A percentile compares a stretch with the other conserved stretches of the same genome.
phyloP scores from a whole-genome alignment of 73 alveolate genomes.

The Paramecium bursaria region DNA sequence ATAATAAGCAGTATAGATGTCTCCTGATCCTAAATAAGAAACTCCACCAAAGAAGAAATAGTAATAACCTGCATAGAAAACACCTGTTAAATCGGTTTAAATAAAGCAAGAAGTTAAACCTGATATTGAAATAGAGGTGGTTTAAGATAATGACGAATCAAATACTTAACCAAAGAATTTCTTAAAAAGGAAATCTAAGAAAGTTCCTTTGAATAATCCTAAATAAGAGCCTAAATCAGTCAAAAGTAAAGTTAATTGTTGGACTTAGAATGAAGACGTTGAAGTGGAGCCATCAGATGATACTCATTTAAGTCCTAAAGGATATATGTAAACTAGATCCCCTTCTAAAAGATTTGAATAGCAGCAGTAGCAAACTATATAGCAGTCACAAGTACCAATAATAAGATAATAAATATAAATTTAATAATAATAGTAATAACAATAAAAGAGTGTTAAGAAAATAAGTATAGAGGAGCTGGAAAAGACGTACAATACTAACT shows the following conservation, averaged over 20 bases:
- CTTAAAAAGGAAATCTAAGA: conserved; percentile 55
- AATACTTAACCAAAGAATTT: conserved; percentile 41
- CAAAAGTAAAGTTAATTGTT: conserved; percentile 52
- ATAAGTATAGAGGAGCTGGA: conserved; percentile 21
- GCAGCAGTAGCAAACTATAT: not conserved
- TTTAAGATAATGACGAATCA: conserved; percentile 26
- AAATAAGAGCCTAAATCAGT: conserved; percentile 43
- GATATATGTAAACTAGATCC: not conserved
- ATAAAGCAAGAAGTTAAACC: too few species aligned
- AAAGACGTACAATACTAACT: conserved; percentile 29
- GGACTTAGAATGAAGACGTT: conserved; percentile 29
- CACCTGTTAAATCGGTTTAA: too few species aligned
- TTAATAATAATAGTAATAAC: conserved; percentile 4
- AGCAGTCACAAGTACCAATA: not conserved
- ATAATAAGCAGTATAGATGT: not conserved
- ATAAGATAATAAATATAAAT: conserved; percentile 3
- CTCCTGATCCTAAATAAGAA: too few species aligned
- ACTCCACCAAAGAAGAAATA: conserved; percentile 22
- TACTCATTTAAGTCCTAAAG: conserved; percentile 40
- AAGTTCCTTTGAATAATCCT: conserved; percentile 54
- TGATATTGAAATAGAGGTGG: too few species aligned
- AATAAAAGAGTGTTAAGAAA: not conserved
- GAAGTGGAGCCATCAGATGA: conserved; percentile 24
- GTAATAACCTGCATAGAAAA: not conserved
- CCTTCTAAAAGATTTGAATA: conserved; percentile 57